phyloP scores from a whole-genome alignment of 73 alveolate genomes.

The Paramecium sexaurelia region DNA sequence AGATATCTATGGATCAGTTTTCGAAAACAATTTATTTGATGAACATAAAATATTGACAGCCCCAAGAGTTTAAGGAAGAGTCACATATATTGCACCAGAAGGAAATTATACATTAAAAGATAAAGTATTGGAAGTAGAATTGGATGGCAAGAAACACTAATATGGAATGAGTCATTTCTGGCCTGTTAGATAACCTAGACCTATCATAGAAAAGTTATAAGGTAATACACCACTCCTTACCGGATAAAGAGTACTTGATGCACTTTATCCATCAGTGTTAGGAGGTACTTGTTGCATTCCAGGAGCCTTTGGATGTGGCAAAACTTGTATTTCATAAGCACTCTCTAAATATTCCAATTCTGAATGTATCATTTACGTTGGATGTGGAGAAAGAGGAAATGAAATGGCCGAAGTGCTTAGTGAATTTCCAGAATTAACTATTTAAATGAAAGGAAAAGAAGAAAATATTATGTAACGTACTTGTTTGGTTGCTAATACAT shows the following conservation, averaged over 20 bases:
- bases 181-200: conserved; percentile 95
- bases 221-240: conserved; percentile 91
- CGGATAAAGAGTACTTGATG: conserved; percentile 96
- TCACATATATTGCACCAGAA: conserved; percentile 83
- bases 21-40: conserved; percentile 91
- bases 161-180: conserved; percentile 90
- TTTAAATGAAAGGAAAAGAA: conserved; percentile 86
- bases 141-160: conserved; percentile 84
- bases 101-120: conserved; percentile 90
- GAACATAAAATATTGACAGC: conserved; percentile 93
- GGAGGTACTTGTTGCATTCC: conserved; percentile 99
- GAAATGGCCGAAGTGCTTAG: conserved; percentile 99
- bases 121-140: conserved; percentile 91
- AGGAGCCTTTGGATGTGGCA: conserved; percentile 99
- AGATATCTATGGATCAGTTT: conserved; percentile 94
- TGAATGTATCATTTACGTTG: conserved; percentile 95
- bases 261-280: conserved; percentile 95
- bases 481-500: conserved; percentile 98
- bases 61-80: conserved; percentile 95
- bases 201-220: conserved; percentile 84
- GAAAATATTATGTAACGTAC: conserved; percentile 98
- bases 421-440: conserved; percentile 98
- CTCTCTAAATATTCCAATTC: conserved; percentile 96
- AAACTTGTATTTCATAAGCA: conserved; percentile 98
- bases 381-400: conserved; percentile 99